These are phyloP conservation scores for Amesomyces nigricolor DNA, from an alignment of 2,329 filamentous ascomycete species.

Conservation along the genomic window DNA sequence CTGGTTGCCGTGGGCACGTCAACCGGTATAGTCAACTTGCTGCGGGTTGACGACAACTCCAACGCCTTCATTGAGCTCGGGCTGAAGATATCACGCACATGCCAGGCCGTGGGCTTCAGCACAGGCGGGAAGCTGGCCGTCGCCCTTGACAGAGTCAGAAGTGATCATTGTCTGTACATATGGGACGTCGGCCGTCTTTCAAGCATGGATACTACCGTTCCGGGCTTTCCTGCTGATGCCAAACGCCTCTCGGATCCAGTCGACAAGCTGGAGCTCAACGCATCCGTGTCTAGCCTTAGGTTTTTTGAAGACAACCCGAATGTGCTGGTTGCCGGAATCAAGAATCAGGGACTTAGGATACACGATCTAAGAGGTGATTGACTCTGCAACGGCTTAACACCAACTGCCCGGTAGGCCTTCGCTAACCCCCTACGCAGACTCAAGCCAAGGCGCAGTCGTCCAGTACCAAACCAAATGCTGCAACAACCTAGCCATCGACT, in stretches of 20 bases:
- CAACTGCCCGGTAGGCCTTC: background rate
- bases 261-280: conserved; percentile 56
- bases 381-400: background rate
- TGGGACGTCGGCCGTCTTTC: conserved; percentile 68
- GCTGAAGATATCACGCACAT: conserved; percentile 69
- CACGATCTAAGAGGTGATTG: conserved; percentile 68
- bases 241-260: conserved; percentile 51
- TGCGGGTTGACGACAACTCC: conserved; percentile 65
- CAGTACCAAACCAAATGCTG: conserved; percentile 63
- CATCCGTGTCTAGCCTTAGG: conserved; percentile 75
- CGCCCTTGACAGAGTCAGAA: conserved; percentile 72
- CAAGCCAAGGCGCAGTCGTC: conserved; percentile 43
- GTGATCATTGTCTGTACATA: conserved; percentile 75
- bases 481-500: conserved; percentile 72
- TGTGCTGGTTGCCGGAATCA: conserved; percentile 69
- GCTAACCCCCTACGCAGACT: conserved; percentile 33
- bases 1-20: conserved; percentile 71
- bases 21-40: conserved; percentile 67
- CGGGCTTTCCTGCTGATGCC: conserved; percentile 47
- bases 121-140: conserved; percentile 67
- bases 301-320: conserved; percentile 76
- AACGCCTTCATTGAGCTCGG: conserved; percentile 61
- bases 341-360: conserved; percentile 66
- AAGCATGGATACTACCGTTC: conserved; percentile 37
- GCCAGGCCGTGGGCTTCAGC: conserved; percentile 77